Evolutionary conservation across 1,284 basidiomycete species (phyloP).

Genomic region (Xerocomus cyaneibrunnescens): DNA sequence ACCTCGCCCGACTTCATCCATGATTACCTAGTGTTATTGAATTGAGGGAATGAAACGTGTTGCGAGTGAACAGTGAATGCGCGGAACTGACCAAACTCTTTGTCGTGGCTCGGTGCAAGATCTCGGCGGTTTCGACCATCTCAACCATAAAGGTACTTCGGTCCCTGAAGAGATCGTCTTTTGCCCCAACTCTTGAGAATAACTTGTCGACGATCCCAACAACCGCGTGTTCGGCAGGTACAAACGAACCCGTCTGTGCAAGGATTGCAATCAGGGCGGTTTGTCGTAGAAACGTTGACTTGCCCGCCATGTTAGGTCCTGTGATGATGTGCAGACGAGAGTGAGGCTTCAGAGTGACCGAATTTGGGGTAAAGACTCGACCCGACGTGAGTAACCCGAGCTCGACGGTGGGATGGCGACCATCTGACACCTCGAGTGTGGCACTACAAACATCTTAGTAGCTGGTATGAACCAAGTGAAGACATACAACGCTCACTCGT

Average conservation of each 20-base stretch:
- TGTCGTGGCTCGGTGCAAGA: constrained; percentile 78
- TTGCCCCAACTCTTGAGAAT: constrained; percentile 94
- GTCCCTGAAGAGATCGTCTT: constrained; percentile 93
- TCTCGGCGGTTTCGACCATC: constrained; percentile 85
- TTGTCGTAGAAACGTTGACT: constrained; percentile 92
- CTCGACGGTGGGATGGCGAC: constrained; percentile 93
- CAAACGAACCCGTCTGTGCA: constrained; percentile 91
- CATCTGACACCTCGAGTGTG: constrained; percentile 69
- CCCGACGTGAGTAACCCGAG: constrained; percentile 77
- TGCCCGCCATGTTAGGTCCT: constrained; percentile 96
- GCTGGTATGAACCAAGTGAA: neutral
- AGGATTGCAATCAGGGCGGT: constrained; percentile 89
- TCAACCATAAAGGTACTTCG: constrained; percentile 94
- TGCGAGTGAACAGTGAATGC: neutral
- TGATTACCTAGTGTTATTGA: constrained; percentile 68
- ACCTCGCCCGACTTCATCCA: constrained; percentile 97
- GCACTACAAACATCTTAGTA: constrained; percentile 43
- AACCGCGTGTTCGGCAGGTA: constrained; percentile 79
- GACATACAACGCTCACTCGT: constrained; percentile 57
- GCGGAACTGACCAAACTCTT: constrained; percentile 66
- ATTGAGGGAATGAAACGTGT: no score
- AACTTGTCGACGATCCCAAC: constrained; percentile 90
- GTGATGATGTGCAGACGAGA: constrained; percentile 82
- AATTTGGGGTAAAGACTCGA: constrained; percentile 83
- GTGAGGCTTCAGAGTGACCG: constrained; percentile 57